These are phyloP conservation scores for Ciborinia camelliae DNA, from an alignment of 2,329 filamentous ascomycete genomes.

Conservation along the genomic window DNA sequence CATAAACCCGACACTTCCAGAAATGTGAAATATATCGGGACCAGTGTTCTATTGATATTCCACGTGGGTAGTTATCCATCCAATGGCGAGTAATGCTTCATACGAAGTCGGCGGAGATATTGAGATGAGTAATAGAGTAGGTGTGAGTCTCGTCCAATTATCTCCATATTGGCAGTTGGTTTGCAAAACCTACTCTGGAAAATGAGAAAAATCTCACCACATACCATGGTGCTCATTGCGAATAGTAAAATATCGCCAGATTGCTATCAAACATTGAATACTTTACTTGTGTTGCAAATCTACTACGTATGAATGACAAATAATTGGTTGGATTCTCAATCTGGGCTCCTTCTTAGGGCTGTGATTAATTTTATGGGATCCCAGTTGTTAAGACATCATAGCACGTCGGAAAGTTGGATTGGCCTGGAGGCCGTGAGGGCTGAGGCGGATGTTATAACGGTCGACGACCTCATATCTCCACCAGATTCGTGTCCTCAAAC, in stretches of 20 bases:
- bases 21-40: background rate
- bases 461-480: constrained; percentile 7
- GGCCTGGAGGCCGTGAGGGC: background rate
- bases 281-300: background rate
- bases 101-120: too few species aligned
- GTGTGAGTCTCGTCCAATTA: background rate
- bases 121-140: background rate
- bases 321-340: constrained; percentile 1
- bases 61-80: too few species aligned
- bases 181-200: background rate
- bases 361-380: background rate
- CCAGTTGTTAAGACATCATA: background rate
- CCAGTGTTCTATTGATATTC: background rate
- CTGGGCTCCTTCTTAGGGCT: constrained; percentile 8
- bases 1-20: background rate
- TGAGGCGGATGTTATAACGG: background rate
- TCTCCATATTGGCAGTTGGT: background rate
- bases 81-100: too few species aligned
- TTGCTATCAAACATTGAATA: background rate
- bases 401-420: background rate
- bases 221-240: background rate
- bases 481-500: constrained; percentile 1
- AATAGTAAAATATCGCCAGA: background rate
- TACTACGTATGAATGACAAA: background rate
- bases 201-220: background rate